Evolutionary conservation across 1,284 basidiomycete species (phyloP), one percentile per base, ranked within the genome.

Genomic region (Neotropicomus parvogracilis): DNA sequence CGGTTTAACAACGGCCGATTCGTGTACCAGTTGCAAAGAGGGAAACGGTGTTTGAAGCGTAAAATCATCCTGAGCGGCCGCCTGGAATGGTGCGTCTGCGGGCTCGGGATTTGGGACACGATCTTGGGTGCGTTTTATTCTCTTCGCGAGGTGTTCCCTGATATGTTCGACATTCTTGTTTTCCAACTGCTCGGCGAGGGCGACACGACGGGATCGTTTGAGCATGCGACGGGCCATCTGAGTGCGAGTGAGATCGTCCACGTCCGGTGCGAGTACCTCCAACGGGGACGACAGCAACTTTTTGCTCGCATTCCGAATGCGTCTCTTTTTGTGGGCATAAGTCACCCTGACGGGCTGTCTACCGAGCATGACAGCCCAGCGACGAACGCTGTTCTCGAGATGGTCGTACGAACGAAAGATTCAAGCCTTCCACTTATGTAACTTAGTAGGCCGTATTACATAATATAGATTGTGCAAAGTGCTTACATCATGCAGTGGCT

Each of bases 141-240:
- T 59, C 50, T 67, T 68, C 24, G 52, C 44, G 14, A 59, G 40
- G 37, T 48, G 57, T 3, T 60, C 56, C 13, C 40, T 46, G 11
- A 49, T 35, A 13, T 46, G 48, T 1, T 57, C 54, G 16, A 52
- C 31, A n/a, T 62, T 58, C 33, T 40, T 51, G 29, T 66, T 54
- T 21, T 54, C 54, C 28, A 41, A 20, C 3, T 58, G 54, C 13
- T 55, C 56, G 27, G 54, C 52, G 16, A 60, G 53, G 17, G 64
- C 52, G 13, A 64, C 59, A 16, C 67, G 64, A 39, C 75, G 70
- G 24, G 75, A 72, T 8, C 75, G 69, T 57, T 78, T 77, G 54
- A 70, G 70, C 73, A 77, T 77, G 14, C 75, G 66, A n/a, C 59
- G 66, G 11, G 67, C 62, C 74, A 78, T 76, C 57, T 77, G 72